phyloP scores from a whole-genome alignment of 23 red algal genomes.

The Cyanidiococcus yangmingshanensis region DNA sequence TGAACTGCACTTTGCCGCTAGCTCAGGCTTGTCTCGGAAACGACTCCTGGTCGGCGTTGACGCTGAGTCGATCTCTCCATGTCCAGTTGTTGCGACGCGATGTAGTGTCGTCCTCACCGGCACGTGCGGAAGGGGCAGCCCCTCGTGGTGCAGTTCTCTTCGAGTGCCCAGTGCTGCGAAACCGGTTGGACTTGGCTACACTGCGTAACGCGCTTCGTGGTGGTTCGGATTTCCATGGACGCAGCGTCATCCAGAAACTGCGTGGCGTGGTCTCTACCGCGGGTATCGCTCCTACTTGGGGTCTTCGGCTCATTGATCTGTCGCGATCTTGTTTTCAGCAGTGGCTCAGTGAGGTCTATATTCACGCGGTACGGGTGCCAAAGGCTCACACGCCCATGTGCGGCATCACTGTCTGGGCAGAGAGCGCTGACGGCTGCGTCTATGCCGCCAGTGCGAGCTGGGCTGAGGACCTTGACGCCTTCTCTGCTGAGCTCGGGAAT shows the following conservation, averaged over 20 bases:
- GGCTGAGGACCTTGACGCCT: neutral
- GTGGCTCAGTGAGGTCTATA: neutral
- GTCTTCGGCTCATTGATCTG: neutral
- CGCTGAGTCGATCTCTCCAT: neutral
- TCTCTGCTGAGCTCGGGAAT: neutral
- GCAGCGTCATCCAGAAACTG: slow-evolving; percentile 8
- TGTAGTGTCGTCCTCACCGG: neutral
- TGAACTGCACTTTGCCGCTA: neutral
- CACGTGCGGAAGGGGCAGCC: neutral
- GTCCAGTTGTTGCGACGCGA: neutral
- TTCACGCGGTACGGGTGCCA: neutral
- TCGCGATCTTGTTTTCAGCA: neutral
- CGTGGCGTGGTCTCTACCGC: neutral
- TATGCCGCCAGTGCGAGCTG: neutral
- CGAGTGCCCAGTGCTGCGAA: neutral
- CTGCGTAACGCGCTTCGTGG: neutral
- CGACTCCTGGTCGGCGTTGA: neutral
- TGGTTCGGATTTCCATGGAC: neutral
- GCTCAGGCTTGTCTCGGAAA: neutral
- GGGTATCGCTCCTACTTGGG: neutral
- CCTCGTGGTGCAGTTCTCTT: neutral
- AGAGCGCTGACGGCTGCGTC: slow-evolving; percentile 14
- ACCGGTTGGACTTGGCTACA: neutral
- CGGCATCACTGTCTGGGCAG: neutral
- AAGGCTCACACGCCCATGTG: neutral